Base-by-base conservation (phyloP, 768 basidiomycete genomes). In the Leccinellum albellum region DNA sequence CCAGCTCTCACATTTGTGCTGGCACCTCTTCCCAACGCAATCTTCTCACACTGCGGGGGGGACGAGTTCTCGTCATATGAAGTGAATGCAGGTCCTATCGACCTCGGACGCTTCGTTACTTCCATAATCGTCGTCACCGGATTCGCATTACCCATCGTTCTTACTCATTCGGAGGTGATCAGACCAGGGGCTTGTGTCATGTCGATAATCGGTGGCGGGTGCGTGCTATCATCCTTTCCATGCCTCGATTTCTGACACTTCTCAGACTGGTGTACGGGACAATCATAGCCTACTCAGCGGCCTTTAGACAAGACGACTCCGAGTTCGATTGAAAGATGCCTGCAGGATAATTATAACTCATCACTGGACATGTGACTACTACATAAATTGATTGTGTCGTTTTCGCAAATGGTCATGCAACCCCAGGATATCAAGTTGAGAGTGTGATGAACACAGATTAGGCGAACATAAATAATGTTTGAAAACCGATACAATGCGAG, bases 61-160 rank as follows among this genome's bases (percentile, higher is more conserved):
- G 95, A 97, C 69, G 94, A 98, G 64, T 88, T 95, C 70, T 82
- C 89, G 3, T 77, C 87, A 31, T 87, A 86, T 59, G 89, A 89
- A 70, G 86, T 86, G 51, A 77, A 78, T 58, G 74, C 85, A 12
- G 85, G 86, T 37, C 81, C 90, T 33, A 73, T 92, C 48, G 97
- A 98, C 76, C 82, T 98, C 33, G 97, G 96, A 32, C 89, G 93
- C 47, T 99, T 98, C 78, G 81, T 98, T 55, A 98, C 97, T 14
- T 82, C 92, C 42, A 81, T 86, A 60, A 80, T 97, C 62, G 94
- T 98, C 58, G 87, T 97, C 10, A 90, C 94, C 32, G 97, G 97
- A 33, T 91, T 98, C 61, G 90, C 95, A 14, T 78, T 98, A 15
- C 97, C 97, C 0, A 80, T 97, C 51, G 86, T 98, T 32, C 82